These are phyloP conservation scores for Thielaviopsis euricoi DNA, from an alignment of 2,329 filamentous ascomycete species.

Conservation along the genomic window DNA sequence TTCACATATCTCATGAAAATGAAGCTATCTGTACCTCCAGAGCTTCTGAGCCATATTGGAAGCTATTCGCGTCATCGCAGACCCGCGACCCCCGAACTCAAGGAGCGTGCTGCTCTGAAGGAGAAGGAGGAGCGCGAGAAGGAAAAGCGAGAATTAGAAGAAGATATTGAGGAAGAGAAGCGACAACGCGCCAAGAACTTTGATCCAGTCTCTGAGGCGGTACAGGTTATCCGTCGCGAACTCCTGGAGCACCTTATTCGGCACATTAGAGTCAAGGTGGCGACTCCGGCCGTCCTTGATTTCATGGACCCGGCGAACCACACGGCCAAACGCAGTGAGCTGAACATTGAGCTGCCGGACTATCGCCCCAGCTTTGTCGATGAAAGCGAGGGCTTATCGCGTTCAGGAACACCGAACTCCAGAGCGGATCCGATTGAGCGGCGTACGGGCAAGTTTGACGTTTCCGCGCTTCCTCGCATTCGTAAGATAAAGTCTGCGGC, in stretches of 20 bases:
- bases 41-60: slow-evolving; percentile 12
- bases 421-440: slow-evolving; percentile 45
- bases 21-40: slow-evolving; percentile 42
- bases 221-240: slow-evolving; percentile 63
- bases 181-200: slow-evolving; percentile 71
- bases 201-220: slow-evolving; percentile 75
- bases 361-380: slow-evolving; percentile 15
- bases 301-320: slow-evolving; percentile 74
- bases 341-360: slow-evolving; percentile 51
- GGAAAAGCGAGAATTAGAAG: slow-evolving; percentile 53
- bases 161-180: slow-evolving; percentile 81
- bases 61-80: slow-evolving; percentile 9
- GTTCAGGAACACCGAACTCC: slow-evolving; percentile 49
- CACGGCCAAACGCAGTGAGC: slow-evolving; percentile 56
- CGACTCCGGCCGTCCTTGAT: slow-evolving; percentile 61
- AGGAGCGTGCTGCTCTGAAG: slow-evolving; percentile 24
- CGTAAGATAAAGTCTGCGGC: slow-evolving; percentile 43
- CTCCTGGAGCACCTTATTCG: slow-evolving; percentile 73
- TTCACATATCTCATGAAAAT: slow-evolving; percentile 90
- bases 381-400: slow-evolving; percentile 37
- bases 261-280: slow-evolving; percentile 77
- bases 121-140: slow-evolving; percentile 51
- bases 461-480: slow-evolving; percentile 53
- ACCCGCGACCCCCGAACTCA: slow-evolving; percentile 8
- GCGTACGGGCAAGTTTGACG: slow-evolving; percentile 37